Conservation (phyloP, 202 grass and related monocot species). For the Hordeum pubiflorum region DNA sequence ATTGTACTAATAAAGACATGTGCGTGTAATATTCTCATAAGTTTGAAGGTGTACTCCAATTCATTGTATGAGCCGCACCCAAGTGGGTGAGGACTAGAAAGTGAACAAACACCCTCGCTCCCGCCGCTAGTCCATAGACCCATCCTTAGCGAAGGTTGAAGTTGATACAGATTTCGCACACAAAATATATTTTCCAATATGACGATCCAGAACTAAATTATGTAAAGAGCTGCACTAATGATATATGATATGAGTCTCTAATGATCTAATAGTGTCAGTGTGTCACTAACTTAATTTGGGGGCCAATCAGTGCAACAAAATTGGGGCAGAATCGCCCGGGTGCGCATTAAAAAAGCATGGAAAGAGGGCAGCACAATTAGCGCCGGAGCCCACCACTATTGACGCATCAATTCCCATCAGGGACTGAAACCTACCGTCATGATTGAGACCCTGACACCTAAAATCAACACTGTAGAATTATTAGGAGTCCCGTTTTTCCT, state of each 20-base stretch:
- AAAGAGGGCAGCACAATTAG: conserved; percentile 20
- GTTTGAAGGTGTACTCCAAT: not conserved
- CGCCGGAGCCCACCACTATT: conserved; percentile 41
- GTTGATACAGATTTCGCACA: not conserved
- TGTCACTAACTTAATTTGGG: conserved; percentile 6
- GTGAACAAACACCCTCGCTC: not conserved
- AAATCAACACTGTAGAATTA: conserved; percentile 21
- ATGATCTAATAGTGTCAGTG: not conserved
- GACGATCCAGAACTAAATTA: not conserved
- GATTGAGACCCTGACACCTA: conserved; percentile 41
- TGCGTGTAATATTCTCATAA: not conserved
- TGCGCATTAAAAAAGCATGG: conserved; percentile 12
- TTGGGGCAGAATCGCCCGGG: not conserved
- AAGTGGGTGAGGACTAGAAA: not conserved
- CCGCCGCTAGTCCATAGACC: not conserved
- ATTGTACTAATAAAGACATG: not conserved
- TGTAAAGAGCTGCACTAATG: not conserved
- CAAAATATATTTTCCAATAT: not conserved
- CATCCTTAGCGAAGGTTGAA: not conserved
- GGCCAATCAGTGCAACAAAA: conserved; percentile 5
- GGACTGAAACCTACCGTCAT: conserved; percentile 45
- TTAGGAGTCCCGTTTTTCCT: not conserved
- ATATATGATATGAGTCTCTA: not conserved
- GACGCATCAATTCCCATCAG: conserved; percentile 28
- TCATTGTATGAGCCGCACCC: not conserved